phyloP scores from a whole-genome alignment of 2,329 filamentous ascomycete genomes.

The Hypoxylon sp. region DNA sequence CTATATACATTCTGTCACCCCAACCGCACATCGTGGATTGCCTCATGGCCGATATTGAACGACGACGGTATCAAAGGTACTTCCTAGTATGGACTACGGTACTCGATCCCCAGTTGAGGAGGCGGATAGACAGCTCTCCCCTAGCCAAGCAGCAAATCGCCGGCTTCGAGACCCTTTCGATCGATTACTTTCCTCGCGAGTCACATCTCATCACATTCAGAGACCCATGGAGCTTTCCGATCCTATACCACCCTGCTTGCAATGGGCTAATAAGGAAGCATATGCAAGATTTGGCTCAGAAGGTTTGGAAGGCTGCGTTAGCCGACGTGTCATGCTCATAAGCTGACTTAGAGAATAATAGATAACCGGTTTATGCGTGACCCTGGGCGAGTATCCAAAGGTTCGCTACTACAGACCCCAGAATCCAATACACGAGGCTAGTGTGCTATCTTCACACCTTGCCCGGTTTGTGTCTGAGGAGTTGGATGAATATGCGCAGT shows the following conservation, averaged over 20 bases:
- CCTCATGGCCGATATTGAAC: constrained; percentile 91
- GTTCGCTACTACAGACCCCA: constrained; percentile 90
- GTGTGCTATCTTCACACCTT: constrained; percentile 87
- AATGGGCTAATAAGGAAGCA: constrained; percentile 86
- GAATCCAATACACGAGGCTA: constrained; percentile 85
- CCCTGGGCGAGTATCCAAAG: constrained; percentile 92
- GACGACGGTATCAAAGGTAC: constrained; percentile 81
- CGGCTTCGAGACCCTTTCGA: constrained; percentile 84
- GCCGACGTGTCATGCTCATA: background rate
- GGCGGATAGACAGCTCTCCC: constrained; percentile 80
- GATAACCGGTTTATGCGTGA: constrained; percentile 90
- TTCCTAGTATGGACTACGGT: constrained; percentile 89
- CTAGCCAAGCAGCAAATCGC: constrained; percentile 80
- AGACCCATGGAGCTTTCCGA: constrained; percentile 95
- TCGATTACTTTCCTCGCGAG: constrained; percentile 92
- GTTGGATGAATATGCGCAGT: constrained; percentile 89
- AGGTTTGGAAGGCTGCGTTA: constrained; percentile 66
- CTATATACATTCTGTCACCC: constrained; percentile 91
- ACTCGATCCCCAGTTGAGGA: constrained; percentile 77
- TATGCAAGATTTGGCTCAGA: constrained; percentile 88
- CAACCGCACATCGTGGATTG: constrained; percentile 92
- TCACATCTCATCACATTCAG: constrained; percentile 91
- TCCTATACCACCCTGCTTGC: constrained; percentile 91
- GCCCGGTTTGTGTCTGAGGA: constrained; percentile 93
- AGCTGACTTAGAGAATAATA: constrained; percentile 55